Percentiles rank a stretch among this genome's conserved stretches.
phyloP scores from a whole-genome alignment of 306 rosid genomes.

The Rosa chinensis region DNA sequence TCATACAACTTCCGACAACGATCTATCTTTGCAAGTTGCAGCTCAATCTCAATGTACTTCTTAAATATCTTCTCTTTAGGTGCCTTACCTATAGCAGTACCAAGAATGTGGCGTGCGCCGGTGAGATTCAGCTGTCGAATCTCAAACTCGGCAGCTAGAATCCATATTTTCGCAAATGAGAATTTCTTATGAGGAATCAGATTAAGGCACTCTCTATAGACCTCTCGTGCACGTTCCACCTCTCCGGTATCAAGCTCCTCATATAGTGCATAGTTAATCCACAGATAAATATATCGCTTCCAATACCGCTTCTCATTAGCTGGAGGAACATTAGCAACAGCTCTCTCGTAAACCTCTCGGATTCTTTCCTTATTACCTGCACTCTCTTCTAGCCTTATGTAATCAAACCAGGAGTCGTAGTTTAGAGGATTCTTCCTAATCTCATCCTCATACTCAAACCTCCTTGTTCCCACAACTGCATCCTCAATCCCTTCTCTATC shows the following conservation, averaged over 20 bases:
- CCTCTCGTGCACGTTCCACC: not conserved
- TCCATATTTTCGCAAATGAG: not conserved
- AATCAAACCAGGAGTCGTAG: slow-evolving; percentile 3
- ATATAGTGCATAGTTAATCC: not conserved
- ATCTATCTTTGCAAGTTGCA: not conserved
- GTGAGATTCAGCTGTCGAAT: not conserved
- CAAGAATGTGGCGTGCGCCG: not conserved
- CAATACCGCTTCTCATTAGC: not conserved
- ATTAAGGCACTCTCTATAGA: not conserved
- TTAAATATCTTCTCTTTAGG: not conserved
- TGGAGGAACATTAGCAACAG: not conserved
- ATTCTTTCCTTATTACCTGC: not conserved
- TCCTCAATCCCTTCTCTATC: slow-evolving; percentile 51
- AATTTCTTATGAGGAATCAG: not conserved
- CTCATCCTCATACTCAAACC: not conserved
- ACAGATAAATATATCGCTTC: not conserved
- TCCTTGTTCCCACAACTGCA: not conserved
- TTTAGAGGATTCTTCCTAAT: not conserved
- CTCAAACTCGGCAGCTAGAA: not conserved
- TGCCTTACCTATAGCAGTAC: not conserved
- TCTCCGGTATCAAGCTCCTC: not conserved
- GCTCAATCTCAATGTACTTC: not conserved
- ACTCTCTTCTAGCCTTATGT: not conserved
- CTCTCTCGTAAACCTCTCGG: not conserved
- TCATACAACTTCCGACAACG: not conserved